These are phyloP conservation scores for Ceratocystis alfenasii DNA, from an alignment of 2,329 filamentous ascomycete genomes.

Conservation along the genomic window DNA sequence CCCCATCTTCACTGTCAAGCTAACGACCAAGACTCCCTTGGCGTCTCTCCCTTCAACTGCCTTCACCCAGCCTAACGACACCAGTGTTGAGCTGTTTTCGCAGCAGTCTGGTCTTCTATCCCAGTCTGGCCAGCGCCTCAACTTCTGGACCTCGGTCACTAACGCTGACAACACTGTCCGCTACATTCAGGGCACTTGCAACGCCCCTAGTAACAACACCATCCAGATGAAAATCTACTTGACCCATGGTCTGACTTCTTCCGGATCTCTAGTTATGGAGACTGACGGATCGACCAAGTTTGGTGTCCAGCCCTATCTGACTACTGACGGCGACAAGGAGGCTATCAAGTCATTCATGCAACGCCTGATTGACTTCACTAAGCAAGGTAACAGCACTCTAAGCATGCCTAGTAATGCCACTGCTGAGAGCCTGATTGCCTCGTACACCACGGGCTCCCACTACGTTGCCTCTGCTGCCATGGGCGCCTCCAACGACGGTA, in stretches of 20 bases:
- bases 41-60: slow-evolving; percentile 24
- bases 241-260: slow-evolving; percentile 48
- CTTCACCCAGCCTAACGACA: slow-evolving; percentile 27
- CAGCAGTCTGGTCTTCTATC: slow-evolving; percentile 33
- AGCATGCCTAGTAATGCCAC: slow-evolving; percentile 34
- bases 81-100: slow-evolving; percentile 29
- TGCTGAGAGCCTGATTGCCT: slow-evolving; percentile 44
- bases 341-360: slow-evolving; percentile 50
- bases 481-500: slow-evolving; percentile 32
- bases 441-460: slow-evolving; percentile 48
- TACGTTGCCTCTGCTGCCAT: slow-evolving; percentile 32
- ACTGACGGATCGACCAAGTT: slow-evolving; percentile 47
- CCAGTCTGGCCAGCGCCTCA: slow-evolving; percentile 37
- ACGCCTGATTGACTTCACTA: slow-evolving; percentile 41
- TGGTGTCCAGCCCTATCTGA: slow-evolving; percentile 48
- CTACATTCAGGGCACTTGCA: slow-evolving; percentile 47
- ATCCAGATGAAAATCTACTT: slow-evolving; percentile 51
- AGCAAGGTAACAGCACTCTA: slow-evolving; percentile 40
- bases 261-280: slow-evolving; percentile 50
- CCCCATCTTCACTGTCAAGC: slow-evolving; percentile 31
- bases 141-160: slow-evolving; percentile 39
- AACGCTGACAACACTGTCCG: slow-evolving; percentile 36
- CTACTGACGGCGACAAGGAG: slow-evolving; percentile 45
- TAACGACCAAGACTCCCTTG: slow-evolving; percentile 27
- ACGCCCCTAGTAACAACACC: slow-evolving; percentile 47